Conservation (phyloP, 2,329 filamentous ascomycete genomes). For the Sclerotiophoma versabilis region DNA sequence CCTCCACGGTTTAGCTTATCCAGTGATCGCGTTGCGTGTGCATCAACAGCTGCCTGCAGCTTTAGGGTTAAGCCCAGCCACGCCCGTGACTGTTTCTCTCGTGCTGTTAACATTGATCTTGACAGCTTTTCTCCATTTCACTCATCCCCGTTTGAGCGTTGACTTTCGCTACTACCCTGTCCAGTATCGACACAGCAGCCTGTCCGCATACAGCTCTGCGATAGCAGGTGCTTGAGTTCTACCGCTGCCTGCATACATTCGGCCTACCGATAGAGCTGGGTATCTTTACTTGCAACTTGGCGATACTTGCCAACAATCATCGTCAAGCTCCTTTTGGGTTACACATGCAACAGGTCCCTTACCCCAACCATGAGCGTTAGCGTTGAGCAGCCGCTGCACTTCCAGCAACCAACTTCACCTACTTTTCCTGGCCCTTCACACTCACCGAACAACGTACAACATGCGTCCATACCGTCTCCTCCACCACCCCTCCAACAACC, state of each 20-base stretch:
- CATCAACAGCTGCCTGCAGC: slow-evolving; percentile 32
- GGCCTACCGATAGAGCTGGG: not conserved
- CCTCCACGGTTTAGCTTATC: slow-evolving; percentile 26
- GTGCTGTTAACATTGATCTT: not conserved
- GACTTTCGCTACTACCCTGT: not conserved
- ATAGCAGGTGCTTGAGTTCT: not conserved
- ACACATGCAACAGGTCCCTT: slow-evolving; percentile 11
- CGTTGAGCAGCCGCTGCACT: slow-evolving; percentile 49
- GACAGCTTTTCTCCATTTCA: not conserved
- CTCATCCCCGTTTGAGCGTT: not conserved
- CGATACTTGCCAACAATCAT: not conserved
- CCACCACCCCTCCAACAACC: slow-evolving; percentile 34
- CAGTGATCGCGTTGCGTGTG: slow-evolving; percentile 12
- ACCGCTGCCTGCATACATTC: slow-evolving; percentile 2
- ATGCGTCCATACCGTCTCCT: slow-evolving; percentile 36
- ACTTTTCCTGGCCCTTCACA: slow-evolving; percentile 43
- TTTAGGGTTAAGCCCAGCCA: slow-evolving; percentile 32
- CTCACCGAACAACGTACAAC: slow-evolving; percentile 38
- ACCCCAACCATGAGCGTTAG: slow-evolving; percentile 49
- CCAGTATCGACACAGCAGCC: slow-evolving; percentile 1
- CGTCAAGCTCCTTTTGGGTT: not conserved
- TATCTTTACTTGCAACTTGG: not conserved
- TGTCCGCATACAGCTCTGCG: not conserved
- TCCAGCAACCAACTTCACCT: slow-evolving; percentile 46
- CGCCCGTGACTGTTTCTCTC: slow-evolving; percentile 20